Evolutionary conservation across 75 land plant species (phyloP).

Genomic region (Picea sitchensis): DNA sequence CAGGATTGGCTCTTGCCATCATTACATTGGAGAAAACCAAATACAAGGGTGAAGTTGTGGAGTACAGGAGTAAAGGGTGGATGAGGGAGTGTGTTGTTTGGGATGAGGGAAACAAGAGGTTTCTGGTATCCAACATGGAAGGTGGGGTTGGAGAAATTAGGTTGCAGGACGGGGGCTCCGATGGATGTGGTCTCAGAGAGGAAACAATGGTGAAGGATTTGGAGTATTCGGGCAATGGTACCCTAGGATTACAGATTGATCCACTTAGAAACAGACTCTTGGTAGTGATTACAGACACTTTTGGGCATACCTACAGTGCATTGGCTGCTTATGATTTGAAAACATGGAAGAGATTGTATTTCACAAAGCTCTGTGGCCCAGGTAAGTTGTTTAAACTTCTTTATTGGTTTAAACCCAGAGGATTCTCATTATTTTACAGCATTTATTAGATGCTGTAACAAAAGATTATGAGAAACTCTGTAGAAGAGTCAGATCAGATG

Average conservation of each 20-base stretch:
- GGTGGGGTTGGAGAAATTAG: conserved; percentile 12
- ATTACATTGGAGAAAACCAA: too few species aligned
- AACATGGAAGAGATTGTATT: conserved; percentile 11
- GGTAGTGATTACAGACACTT: conserved; percentile 1
- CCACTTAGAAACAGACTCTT: neutral
- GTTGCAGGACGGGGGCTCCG: neutral
- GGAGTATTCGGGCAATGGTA: conserved; percentile 6
- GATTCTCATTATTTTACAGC: too few species aligned
- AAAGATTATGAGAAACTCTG: too few species aligned
- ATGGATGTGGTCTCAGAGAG: neutral
- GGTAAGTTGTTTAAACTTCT: neutral
- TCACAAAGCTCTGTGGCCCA: conserved; percentile 11
- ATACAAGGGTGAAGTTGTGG: neutral
- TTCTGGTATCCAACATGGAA: conserved; percentile 14
- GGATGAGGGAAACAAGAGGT: conserved; percentile 7
- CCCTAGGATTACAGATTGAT: conserved; percentile 11
- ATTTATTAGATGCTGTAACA: too few species aligned
- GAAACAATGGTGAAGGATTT: conserved; percentile 10
- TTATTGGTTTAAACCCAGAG: too few species aligned
- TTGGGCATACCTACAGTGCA: neutral
- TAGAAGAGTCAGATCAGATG: too few species aligned
- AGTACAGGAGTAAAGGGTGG: conserved; percentile 14
- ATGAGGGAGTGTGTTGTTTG: conserved; percentile 13
- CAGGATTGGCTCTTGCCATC: too few species aligned
- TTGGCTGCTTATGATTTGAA: conserved; percentile 10